Conservation (phyloP, 495 filamentous ascomycete species). For the Pyronema omphalodes region DNA sequence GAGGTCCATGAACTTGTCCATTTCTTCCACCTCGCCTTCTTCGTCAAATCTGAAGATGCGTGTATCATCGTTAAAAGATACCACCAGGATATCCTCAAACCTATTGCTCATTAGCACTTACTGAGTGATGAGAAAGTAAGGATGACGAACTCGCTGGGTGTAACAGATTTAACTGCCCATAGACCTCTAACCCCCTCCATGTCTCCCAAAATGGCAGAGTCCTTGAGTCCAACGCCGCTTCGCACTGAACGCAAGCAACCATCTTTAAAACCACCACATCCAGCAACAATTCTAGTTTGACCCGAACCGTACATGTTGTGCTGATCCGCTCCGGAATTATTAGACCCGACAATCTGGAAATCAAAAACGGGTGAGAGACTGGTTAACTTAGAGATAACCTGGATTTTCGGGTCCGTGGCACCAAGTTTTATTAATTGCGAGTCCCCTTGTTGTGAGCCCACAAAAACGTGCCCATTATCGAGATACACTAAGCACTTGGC, state of each 20-base stretch:
- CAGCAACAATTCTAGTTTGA: constrained; percentile 83
- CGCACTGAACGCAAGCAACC: constrained; percentile 75
- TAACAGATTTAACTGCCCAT: constrained; percentile 33
- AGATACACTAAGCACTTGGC: constrained; percentile 65
- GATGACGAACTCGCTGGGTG: constrained; percentile 10
- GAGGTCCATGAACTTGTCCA: constrained; percentile 54
- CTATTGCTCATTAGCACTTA: constrained; percentile 23
- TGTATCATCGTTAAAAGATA: constrained; percentile 70
- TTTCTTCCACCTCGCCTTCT: constrained; percentile 68
- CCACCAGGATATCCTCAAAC: constrained; percentile 49
- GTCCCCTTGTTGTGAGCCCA: constrained; percentile 84
- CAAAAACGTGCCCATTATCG: constrained; percentile 53
- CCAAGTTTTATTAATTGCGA: constrained; percentile 58
- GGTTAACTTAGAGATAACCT: constrained; percentile 54
- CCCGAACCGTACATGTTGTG: constrained; percentile 48
- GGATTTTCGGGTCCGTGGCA: constrained; percentile 30
- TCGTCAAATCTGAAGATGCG: constrained; percentile 59
- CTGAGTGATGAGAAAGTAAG: not conserved
- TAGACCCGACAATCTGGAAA: constrained; percentile 89
- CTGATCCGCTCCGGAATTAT: constrained; percentile 52
- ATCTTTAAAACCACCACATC: constrained; percentile 71
- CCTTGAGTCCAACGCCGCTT: constrained; percentile 85
- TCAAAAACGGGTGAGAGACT: constrained; percentile 87
- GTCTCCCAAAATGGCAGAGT: constrained; percentile 52
- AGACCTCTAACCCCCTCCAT: constrained; percentile 57